Percentiles rank a stretch among this genome's conserved stretches.
These are phyloP conservation scores for Fusarium euwallaceae DNA, from an alignment of 2,329 filamentous ascomycete genomes.

Conservation along the genomic window DNA sequence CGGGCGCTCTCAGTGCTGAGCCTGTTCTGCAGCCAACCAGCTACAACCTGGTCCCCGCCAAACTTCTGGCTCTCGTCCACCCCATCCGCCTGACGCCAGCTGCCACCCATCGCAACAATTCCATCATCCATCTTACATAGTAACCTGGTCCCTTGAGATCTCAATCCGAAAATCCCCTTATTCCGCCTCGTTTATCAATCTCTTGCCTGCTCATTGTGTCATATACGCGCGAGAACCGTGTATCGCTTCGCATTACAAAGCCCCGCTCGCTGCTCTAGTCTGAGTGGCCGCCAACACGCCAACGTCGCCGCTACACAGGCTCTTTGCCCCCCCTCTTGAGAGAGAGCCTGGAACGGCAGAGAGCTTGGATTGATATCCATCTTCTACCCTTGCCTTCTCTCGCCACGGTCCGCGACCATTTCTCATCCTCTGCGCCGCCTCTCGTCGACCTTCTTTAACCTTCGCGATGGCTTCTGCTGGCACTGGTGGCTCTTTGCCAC, in stretches of 20 bases:
- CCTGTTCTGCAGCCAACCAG: slow-evolving; percentile 26
- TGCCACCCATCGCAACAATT: slow-evolving; percentile 34
- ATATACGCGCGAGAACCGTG: slow-evolving; percentile 20
- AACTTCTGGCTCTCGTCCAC: slow-evolving; percentile 22
- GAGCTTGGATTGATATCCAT: slow-evolving; percentile 44
- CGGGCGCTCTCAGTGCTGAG: slow-evolving; percentile 3
- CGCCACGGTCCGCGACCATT: slow-evolving; percentile 19
- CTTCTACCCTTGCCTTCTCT: slow-evolving; percentile 6
- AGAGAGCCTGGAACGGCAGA: slow-evolving; percentile 44
- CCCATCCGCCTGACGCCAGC: slow-evolving; percentile 38
- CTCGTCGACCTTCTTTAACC: slow-evolving; percentile 10
- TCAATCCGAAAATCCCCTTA: slow-evolving; percentile 38
- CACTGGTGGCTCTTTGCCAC: slow-evolving; percentile 57
- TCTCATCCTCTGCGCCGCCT: slow-evolving; percentile 11
- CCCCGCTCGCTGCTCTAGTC: slow-evolving; percentile 26
- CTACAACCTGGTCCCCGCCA: slow-evolving; percentile 7
- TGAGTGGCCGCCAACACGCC: slow-evolving; percentile 28
- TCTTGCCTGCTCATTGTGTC: slow-evolving; percentile 12
- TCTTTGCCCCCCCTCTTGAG: slow-evolving; percentile 44
- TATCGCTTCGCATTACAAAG: slow-evolving; percentile 10
- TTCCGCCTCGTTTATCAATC: slow-evolving; percentile 12
- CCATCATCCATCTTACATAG: slow-evolving; percentile 45
- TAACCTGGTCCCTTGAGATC: slow-evolving; percentile 33
- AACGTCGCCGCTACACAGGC: slow-evolving; percentile 42
- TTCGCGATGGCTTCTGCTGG: slow-evolving; percentile 65